These are phyloP conservation scores for Macadamia integrifolia DNA, from an alignment of 164 flowering plant genomes.

Conservation along the genomic window DNA sequence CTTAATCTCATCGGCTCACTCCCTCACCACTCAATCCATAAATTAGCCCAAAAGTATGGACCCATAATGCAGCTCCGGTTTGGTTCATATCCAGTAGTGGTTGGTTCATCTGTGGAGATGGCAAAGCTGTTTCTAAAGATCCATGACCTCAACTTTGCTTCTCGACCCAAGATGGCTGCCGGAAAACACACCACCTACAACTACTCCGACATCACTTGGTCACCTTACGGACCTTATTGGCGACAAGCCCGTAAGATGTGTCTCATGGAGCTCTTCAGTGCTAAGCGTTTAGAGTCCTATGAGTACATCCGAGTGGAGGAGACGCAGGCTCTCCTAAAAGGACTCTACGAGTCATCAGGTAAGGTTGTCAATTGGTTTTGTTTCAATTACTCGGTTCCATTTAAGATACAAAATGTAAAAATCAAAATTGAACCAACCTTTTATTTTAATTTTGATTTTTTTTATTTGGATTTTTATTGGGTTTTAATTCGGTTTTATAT, in stretches of 20 bases:
- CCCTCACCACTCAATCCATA: slow-evolving; percentile 66
- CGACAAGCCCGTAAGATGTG: slow-evolving; percentile 70
- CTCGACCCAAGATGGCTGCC: slow-evolving; percentile 66
- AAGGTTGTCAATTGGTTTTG: too few species aligned
- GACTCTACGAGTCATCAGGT: slow-evolving; percentile 14
- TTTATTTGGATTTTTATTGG: too few species aligned
- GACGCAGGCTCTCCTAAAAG: slow-evolving; percentile 18
- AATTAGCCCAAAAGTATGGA: slow-evolving; percentile 57
- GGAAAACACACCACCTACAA: slow-evolving; percentile 70
- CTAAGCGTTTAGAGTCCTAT: slow-evolving; percentile 49
- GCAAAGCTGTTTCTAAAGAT: slow-evolving; percentile 59
- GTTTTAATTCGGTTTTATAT: too few species aligned
- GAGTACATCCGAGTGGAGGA: slow-evolving; percentile 71
- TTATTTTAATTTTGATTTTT: too few species aligned
- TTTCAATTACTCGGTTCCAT: too few species aligned
- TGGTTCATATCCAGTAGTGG: slow-evolving; percentile 58
- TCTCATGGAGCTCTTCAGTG: slow-evolving; percentile 59
- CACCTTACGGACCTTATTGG: slow-evolving; percentile 78
- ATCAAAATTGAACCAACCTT: too few species aligned
- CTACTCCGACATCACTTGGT: slow-evolving; percentile 70
- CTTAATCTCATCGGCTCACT: slow-evolving; percentile 62
- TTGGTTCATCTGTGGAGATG: slow-evolving; percentile 67
- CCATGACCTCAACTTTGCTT: slow-evolving; percentile 49
- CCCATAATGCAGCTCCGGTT: slow-evolving; percentile 62
- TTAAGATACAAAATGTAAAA: too few species aligned